Evolutionary conservation across 192 early-diverging fungal genomes (phyloP), one percentile per base, ranked within the genome.

Genomic region (Backusella circina): DNA sequence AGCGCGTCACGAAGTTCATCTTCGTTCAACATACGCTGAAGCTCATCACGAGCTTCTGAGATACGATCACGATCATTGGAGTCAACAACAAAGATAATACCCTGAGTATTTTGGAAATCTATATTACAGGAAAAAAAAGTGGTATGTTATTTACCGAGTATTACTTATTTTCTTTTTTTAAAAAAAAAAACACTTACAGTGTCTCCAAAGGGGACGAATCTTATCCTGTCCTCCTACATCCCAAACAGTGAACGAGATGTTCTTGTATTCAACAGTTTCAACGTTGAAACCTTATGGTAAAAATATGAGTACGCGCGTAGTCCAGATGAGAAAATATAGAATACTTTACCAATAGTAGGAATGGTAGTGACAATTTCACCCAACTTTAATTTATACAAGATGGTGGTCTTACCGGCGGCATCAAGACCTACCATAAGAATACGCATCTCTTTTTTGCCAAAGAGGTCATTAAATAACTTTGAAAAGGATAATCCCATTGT

Each of bases 191-290:
- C 10, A 88, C 89, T 86, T 89, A 95, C 92, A 98, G 87, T 98
- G 96, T 82, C 96, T 89, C 97, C 97, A 98, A 84, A 98, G 88
- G 26, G 96, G 95, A 79, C 97, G 89, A 75, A 99, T 99, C 88
- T 96, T 96, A 87, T 97, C 95, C 87, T 97, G 95, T 85, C 97
- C 97, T 77, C 97, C 97, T 76, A 99, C 96, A 85, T 99, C 97
- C 96, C 96, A 98, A 77, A 98, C 94, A 54, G 93, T 96, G 87
- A 98, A 99, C 80, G 88, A 93, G 86, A 96, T 95, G 91, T 96
- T 96, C 88, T 97, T 97, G 91, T 98, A 97, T 82, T 94, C 92
- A 77, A 98, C 96, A 47, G 94, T 96, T 88, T 98, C 97, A 79
- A 98, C 96, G 82, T 98, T 98, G 88, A 98, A 97, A 70, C 97